These are phyloP conservation scores for Rhizopogon sp. DNA, from an alignment of 768 basidiomycete species.

Conservation along the genomic window DNA sequence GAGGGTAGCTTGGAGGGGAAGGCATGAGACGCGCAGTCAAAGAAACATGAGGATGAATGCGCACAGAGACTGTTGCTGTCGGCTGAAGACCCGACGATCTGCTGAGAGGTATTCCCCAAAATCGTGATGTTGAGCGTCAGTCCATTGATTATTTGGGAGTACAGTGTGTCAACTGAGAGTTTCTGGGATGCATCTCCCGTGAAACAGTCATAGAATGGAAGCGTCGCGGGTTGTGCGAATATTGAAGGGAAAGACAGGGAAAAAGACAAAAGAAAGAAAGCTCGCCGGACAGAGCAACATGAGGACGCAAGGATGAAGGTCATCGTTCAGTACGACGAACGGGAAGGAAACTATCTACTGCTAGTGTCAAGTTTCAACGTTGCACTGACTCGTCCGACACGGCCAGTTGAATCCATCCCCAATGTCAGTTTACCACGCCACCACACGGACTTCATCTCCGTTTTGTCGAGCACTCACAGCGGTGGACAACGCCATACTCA, in stretches of 20 bases:
- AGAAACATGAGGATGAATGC: slow-evolving; percentile 15
- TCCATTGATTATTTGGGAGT: slow-evolving; percentile 59
- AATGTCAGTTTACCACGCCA: slow-evolving; percentile 23
- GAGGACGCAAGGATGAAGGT: slow-evolving; percentile 7
- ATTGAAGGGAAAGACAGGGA: slow-evolving; percentile 19
- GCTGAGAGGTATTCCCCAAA: slow-evolving; percentile 55
- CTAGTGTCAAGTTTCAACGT: slow-evolving; percentile 8
- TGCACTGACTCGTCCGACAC: neutral
- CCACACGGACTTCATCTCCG: slow-evolving; percentile 4
- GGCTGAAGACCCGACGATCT: slow-evolving; percentile 57
- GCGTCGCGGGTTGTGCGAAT: slow-evolving; percentile 52
- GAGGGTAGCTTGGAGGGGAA: slow-evolving; percentile 59
- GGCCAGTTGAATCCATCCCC: slow-evolving; percentile 1
- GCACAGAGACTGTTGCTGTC: slow-evolving; percentile 62
- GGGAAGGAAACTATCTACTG: slow-evolving; percentile 10
- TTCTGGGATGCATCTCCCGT: slow-evolving; percentile 47
- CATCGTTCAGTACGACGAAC: slow-evolving; percentile 20
- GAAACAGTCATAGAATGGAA: slow-evolving; percentile 71
- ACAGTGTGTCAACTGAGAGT: slow-evolving; percentile 64
- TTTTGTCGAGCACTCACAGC: neutral
- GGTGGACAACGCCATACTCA: neutral
- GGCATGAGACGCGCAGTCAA: slow-evolving; percentile 7
- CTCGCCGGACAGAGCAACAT: neutral
- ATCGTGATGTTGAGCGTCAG: slow-evolving; percentile 64
- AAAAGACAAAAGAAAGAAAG: slow-evolving; percentile 6